Base-by-base conservation (phyloP, 139 green algal species). In the Ettlia oleoabundans region DNA sequence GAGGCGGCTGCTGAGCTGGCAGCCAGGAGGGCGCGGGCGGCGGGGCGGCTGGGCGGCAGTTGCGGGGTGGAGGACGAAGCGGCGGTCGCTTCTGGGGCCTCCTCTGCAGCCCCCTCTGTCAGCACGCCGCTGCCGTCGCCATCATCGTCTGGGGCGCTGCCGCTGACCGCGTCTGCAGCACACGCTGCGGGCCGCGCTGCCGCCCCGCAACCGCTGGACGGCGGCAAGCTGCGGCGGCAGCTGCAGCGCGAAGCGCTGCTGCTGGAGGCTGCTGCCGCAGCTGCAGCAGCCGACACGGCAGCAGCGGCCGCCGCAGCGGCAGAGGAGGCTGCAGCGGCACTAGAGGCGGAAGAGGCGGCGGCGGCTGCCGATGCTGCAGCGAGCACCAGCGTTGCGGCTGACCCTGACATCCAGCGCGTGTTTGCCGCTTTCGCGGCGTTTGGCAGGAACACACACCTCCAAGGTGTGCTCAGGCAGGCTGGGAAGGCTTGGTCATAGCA, bases 341-440 rank as follows among this genome's bases (percentile, higher is more conserved):
- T 51, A 0, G 65, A 72, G 65, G 65, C 65, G 5, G 65, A 72
- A 33, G 65, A 72, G 18, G 65, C 35, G 9, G 65, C 65, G 37
- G 65, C 65, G 33, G 65, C 65, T 5, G 65, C 65, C 7, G 65
- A 72, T 32, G 65, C 65, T 3, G 65, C 33, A 1, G 65, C 35
- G 3, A 21, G 21, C 21, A 18, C 37, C 4, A 33, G 15, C 15
- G 73, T 52, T 2, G 73, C 53, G 4, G 13, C 53, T 4, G 53
- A 68, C 38, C 52, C 73, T 5, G 73, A 80, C 35, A 51, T 80
- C 52, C 73, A 80, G 73, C 73, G 73, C 24, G 73, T 80, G 53
- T 80, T 69, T 80, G 73, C 73, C 1, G 73, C 73, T 10, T 80
- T 80, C 68, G 73, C 73, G 2, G 73, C 73, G 2, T 80, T 80